Conservation (phyloP, 352 stramenopile genomes). For the Globisporangium iwayamae region DNA sequence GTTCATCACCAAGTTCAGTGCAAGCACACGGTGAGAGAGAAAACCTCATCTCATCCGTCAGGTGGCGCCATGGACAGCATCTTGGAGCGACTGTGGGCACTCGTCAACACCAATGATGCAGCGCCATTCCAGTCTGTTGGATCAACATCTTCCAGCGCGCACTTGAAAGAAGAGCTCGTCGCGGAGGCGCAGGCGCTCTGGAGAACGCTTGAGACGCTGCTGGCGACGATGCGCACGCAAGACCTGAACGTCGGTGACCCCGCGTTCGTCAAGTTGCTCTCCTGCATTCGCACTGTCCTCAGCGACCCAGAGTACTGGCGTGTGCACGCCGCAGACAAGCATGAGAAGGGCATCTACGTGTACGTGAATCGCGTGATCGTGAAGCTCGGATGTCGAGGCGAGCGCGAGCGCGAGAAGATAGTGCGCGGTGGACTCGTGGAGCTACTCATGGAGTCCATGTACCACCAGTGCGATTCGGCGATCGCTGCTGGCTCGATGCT, state of each 20-base stretch:
- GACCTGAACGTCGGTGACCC: constrained; percentile 35
- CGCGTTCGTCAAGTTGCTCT: constrained; percentile 38
- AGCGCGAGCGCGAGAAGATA: constrained; percentile 44
- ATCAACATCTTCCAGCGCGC: neutral
- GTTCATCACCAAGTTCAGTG: neutral
- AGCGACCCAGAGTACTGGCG: constrained; percentile 28
- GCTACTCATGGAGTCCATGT: constrained; percentile 30
- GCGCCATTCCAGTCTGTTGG: neutral
- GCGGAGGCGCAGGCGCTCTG: constrained; percentile 49
- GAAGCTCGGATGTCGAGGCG: constrained; percentile 42
- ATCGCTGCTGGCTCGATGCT: constrained; percentile 23
- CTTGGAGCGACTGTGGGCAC: constrained; percentile 36
- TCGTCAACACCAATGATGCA: constrained; percentile 27
- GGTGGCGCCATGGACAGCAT: constrained; percentile 33
- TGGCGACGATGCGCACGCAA: constrained; percentile 28
- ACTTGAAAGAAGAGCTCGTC: constrained; percentile 19
- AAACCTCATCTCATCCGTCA: no score
- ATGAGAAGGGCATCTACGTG: constrained; percentile 31
- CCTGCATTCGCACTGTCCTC: constrained; percentile 33
- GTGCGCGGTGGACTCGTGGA: constrained; percentile 34
- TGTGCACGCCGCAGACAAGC: constrained; percentile 12
- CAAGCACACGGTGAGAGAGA: neutral
- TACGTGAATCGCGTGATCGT: constrained; percentile 36
- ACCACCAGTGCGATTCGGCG: constrained; percentile 9
- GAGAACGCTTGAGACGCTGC: constrained; percentile 45